Evolutionary conservation across 495 filamentous ascomycete genomes (phyloP).

Genomic region (Penicillium bialowiezense): DNA sequence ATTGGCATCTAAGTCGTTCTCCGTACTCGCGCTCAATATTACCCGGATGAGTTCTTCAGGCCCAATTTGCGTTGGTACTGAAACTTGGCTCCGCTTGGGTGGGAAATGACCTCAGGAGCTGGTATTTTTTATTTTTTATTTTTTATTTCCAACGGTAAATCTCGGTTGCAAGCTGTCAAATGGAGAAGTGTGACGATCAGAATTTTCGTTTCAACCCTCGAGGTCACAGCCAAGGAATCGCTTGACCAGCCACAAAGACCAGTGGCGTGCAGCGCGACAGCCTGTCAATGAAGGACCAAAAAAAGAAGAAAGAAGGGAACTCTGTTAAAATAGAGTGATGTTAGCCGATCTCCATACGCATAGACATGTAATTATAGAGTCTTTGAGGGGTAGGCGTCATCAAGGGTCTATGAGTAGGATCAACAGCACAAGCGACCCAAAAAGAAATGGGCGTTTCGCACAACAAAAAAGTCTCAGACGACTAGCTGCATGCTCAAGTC

Average conservation of each 20-base stretch:
- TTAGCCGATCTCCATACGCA: background rate
- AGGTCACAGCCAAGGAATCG: background rate
- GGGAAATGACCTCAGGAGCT: constrained; percentile 1
- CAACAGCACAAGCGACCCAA: too few species aligned
- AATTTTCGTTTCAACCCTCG: background rate
- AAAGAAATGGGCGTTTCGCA: background rate
- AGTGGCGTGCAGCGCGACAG: background rate
- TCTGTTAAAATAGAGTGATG: background rate
- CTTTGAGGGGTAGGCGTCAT: constrained; percentile 4
- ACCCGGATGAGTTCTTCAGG: too few species aligned
- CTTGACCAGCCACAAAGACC: background rate
- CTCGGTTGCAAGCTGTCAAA: background rate
- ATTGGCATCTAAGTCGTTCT: too few species aligned
- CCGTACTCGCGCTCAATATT: too few species aligned
- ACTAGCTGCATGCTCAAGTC: too few species aligned
- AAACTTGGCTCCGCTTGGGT: background rate
- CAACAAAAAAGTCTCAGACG: constrained; percentile 1
- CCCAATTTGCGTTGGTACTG: background rate
- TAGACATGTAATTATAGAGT: background rate
- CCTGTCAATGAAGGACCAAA: too few species aligned
- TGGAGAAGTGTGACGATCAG: background rate
- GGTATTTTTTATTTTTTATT: background rate
- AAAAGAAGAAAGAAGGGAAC: too few species aligned
- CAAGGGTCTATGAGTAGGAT: constrained; percentile 3
- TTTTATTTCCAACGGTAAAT: background rate